Evolutionary conservation across 108 stramenopile genomes (phyloP).

Genomic region (Hondaea fermentalgiana): DNA sequence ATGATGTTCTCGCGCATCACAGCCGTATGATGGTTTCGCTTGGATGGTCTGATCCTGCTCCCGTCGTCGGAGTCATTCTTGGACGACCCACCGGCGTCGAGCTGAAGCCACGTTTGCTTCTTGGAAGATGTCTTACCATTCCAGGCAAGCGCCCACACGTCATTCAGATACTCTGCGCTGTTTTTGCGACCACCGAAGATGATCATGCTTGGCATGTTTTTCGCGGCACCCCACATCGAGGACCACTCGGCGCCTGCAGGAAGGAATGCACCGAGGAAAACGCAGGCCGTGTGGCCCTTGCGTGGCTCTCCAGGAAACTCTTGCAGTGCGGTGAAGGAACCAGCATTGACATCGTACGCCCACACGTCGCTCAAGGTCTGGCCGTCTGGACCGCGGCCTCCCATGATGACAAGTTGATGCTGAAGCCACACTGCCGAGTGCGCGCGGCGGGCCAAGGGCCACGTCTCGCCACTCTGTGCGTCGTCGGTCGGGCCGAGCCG

Average conservation of each 20-base stretch:
- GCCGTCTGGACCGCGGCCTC: neutral
- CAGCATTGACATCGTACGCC: neutral
- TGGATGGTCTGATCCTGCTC: neutral
- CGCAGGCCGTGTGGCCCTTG: neutral
- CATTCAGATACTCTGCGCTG: neutral
- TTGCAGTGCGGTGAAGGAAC: neutral
- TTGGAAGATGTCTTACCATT: neutral
- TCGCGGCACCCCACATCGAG: neutral
- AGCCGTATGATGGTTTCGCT: neutral
- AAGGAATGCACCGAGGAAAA: neutral
- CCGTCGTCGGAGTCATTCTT: neutral
- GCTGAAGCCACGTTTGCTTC: neutral
- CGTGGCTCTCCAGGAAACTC: neutral
- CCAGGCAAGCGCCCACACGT: neutral
- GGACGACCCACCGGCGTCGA: neutral
- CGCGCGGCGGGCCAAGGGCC: neutral
- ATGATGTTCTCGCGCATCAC: neutral
- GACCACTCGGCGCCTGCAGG: neutral
- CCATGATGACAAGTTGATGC: neutral
- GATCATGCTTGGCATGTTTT: neutral
- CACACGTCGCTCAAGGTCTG: neutral
- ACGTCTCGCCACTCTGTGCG: neutral
- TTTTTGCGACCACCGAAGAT: neutral
- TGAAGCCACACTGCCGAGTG: neutral
- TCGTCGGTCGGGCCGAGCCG: neutral